Percentiles rank a stretch among this genome's conserved stretches.
These are phyloP conservation scores for Saccharomyces hybrid DNA, from an alignment of 1,139 yeast species.

Conservation along the genomic window DNA sequence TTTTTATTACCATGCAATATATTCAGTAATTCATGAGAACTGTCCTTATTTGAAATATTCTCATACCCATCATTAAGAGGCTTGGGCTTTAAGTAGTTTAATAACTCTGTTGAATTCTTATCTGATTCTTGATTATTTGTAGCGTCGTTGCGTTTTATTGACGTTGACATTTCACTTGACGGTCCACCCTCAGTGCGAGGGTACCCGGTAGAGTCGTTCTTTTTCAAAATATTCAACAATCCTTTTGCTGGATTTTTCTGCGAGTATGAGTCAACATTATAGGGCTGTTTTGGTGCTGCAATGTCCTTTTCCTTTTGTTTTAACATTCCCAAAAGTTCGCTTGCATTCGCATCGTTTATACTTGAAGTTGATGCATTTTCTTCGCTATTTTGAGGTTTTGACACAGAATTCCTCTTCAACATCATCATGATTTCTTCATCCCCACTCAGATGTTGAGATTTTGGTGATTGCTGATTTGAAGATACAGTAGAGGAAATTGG, in stretches of 20 bases:
- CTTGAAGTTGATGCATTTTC: neutral
- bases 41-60: slow-evolving; percentile 4
- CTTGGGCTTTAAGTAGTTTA: neutral
- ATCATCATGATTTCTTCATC: slow-evolving; percentile 11
- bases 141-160: slow-evolving; percentile 7
- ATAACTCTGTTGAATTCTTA: neutral
- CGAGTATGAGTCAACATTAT: neutral
- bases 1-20: slow-evolving; percentile 12
- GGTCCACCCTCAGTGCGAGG: neutral
- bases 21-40: slow-evolving; percentile 20
- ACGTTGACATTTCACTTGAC: slow-evolving; percentile 8
- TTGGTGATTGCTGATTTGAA: slow-evolving; percentile 4
- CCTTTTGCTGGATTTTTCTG: neutral
- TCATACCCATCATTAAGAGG: slow-evolving; percentile 6
- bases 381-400: slow-evolving; percentile 1
- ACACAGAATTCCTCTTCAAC: slow-evolving; percentile 6
- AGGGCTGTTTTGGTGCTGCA: neutral
- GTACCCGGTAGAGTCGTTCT: neutral
- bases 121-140: neutral
- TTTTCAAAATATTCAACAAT: neutral
- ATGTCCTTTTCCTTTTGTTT: neutral
- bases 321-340: slow-evolving; percentile 1
- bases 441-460: slow-evolving; percentile 1
- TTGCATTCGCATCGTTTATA: neutral
- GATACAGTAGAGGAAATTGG: neutral